Evolutionary conservation across 768 basidiomycete genomes (phyloP), one percentile per base, ranked within the genome.

Genomic region (Grammothele lineata): DNA sequence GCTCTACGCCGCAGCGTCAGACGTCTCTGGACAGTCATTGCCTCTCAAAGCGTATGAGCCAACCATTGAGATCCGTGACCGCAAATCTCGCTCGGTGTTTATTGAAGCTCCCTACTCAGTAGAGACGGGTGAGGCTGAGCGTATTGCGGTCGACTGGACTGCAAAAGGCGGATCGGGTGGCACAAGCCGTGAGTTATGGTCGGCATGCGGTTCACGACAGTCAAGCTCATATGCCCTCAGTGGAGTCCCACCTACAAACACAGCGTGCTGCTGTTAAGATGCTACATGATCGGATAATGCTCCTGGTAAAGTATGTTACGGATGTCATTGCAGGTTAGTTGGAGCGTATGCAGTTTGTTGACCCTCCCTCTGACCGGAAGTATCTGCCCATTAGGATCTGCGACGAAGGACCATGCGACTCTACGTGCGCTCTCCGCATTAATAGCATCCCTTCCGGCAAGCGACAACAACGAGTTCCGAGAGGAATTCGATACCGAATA

Each of bases 111-210:
- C 85, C 3, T 98, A 85, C 68, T 85, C 80, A 40, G 86, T 99
- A 15, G 95, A 97, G 66, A 97, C 95, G 0, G 96, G 95, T 26
- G 96, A 99, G 68, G 96, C 96, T 14, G 96, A 99, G 64, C 83
- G 96, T 32, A 97, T 99, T 53, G 96, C 96, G 5, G 96, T 99
- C 0, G 95, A 98, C 63, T 95, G 92, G 78, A 90, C 90, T 3
- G 87, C 90, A 21, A 81, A 83, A 63, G 88, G 89, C 8, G 89
- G 91, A 39, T 87, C 81, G 23, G 87, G 83, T 53, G 86, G 84
- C 35, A 88, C 83, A 12, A 89, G 83, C 53, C 70, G 92, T 92
- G 56, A 68, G 87, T 73, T 35, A 27, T 35, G 23, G 18, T 9
- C 36, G 18, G 15, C 26, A 35, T 40, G 38, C 40, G 26, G 36